Evolutionary conservation across 2,329 filamentous ascomycete species (phyloP), one percentile per base, ranked within the genome.

Genomic region (Dryadomyces quercivorus): DNA sequence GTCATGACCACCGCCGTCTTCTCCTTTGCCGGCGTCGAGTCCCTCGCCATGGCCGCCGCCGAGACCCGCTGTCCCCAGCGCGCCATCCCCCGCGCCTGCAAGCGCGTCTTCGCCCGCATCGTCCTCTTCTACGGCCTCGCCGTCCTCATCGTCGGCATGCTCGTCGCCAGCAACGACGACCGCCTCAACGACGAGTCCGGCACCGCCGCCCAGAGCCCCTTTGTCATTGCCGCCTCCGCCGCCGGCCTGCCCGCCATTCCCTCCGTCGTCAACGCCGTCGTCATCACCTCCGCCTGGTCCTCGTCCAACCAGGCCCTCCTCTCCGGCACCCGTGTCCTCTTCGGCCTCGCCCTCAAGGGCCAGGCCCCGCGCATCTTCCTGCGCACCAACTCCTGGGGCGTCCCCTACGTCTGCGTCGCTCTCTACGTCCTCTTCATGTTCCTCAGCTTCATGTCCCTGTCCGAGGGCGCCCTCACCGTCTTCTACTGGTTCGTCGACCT

Each of bases 401-500:
- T 75, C 0, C 82, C 83, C 1, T 85, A 81, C 57, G 69, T 76
- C 21, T 79, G 76, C 57, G 75, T 83, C 13, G 38, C 20, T 18
- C 34, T 57, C 34, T 59, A 50, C 18, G 68, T 70, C 10, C 67
- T 67, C 8, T 80, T 82, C 62, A 76, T 80, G 67, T 70, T 76
- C 44, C 71, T 82, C 22, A 77, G 75, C 60, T 82, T 80, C 66
- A 76, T 82, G 71, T 75, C 52, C 1, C 71, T 86, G 15, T 81
- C 78, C 10, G 67, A 71, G 46, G 71, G 68, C 56, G 82, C 81
- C 47, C 73, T 72, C 3, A 68, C 74, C 6, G 85, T 86, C 20
- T 88, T 88, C 69, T 74, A 78, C 72, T 89, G 85, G 85, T 72
- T 88, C 47, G 74, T 88, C 61, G 86, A 86, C 69, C 81, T 88